Base-by-base conservation (phyloP, 208 protist genomes). In the Leishmania mexicana region DNA sequence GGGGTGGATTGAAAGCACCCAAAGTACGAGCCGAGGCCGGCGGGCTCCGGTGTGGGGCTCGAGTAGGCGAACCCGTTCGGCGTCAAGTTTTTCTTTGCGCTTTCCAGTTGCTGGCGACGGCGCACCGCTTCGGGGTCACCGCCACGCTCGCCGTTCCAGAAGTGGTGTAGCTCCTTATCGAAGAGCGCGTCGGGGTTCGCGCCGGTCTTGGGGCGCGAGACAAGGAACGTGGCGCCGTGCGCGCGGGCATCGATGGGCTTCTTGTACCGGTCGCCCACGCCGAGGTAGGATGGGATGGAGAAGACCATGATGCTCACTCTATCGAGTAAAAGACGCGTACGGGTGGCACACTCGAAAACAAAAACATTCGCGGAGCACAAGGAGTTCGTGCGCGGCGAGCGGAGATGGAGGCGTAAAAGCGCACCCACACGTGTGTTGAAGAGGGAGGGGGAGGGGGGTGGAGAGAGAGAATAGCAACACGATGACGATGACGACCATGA, bases 121-220 rank as follows among this genome's bases (percentile, higher is more conserved):
- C 86, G 89, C 62, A 90, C 79, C 65, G 85, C 93, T 65, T 94
- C 94, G 10, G 85, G 72, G 68, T 95, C 91, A 19, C 80, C 87
- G 76, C 90, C 85, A 68, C 94, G 92, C 83, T 98, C 96, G 53
- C 96, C 96, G 40, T 95, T 93, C 90, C 94, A 95, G 75, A 97
- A 87, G 87, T 96, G 95, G 45, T 81, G 79, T 49, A 96, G 95
- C 79, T 95, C 86, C 76, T 93, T 85, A 53, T 98, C 94, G 49
- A 98, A 90, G 17, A 96, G 83, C 8, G 94, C 95, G 76, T 98
- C 96, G 0, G 94, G 91, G 78, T 88, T 88, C 40, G 91, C 85
- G 68, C 96, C 96, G 0, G 94, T 94, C 84, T 98, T 97, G 15
- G 92, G 89, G 24, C 84, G 89, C 8, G 81, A 81, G 28, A 91